Conservation (phyloP, 768 basidiomycete species). For the Psilocybe cubensis region DNA sequence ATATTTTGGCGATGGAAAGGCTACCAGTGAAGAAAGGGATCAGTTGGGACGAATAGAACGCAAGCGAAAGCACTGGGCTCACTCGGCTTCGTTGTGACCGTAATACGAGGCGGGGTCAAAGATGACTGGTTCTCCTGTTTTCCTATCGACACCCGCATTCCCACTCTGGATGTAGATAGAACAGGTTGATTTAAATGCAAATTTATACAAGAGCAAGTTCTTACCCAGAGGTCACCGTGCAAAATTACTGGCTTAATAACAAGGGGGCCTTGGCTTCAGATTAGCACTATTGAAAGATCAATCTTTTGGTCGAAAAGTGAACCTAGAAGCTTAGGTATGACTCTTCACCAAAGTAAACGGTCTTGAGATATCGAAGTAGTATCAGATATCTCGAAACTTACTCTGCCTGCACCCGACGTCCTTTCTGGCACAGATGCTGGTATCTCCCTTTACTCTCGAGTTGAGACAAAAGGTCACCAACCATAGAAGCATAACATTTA, state of each 20-base stretch:
- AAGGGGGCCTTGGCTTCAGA: slow-evolving; percentile 43
- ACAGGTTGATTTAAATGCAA: too few species aligned
- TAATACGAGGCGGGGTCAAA: slow-evolving; percentile 82
- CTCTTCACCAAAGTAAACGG: slow-evolving; percentile 40
- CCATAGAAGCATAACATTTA: slow-evolving; percentile 63
- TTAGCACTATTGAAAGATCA: neutral
- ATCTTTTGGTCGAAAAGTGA: slow-evolving; percentile 13
- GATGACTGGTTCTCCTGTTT: slow-evolving; percentile 62
- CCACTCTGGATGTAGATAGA: slow-evolving; percentile 55
- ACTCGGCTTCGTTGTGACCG: slow-evolving; percentile 87
- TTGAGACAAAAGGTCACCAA: slow-evolving; percentile 57
- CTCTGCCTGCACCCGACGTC: slow-evolving; percentile 46
- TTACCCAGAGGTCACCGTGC: slow-evolving; percentile 83
- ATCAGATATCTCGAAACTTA: slow-evolving; percentile 9
- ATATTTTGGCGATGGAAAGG: slow-evolving; percentile 78
- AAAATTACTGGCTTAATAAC: slow-evolving; percentile 67
- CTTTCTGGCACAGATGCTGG: slow-evolving; percentile 51
- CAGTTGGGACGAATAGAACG: too few species aligned
- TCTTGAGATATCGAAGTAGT: neutral
- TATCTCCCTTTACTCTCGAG: slow-evolving; percentile 43
- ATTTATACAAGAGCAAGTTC: too few species aligned
- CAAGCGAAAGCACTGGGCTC: too few species aligned
- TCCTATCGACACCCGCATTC: slow-evolving; percentile 64
- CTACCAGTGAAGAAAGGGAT: too few species aligned
- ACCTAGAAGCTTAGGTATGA: slow-evolving; percentile 75